Conservation (phyloP, 805 yeast species). For the Ogataea nonfermentans region DNA sequence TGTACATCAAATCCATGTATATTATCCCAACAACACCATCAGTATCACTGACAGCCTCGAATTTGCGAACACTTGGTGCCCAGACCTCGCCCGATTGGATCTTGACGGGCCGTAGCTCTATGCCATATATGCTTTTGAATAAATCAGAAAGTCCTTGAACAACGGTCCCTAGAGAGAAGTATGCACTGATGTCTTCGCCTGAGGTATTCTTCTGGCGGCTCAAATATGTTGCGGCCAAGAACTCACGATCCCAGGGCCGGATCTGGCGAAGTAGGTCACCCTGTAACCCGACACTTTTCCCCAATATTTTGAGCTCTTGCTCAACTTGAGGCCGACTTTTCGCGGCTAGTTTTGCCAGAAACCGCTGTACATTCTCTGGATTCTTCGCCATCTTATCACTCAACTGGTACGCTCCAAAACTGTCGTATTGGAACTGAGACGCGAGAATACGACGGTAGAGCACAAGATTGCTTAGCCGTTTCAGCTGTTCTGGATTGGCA, state of each 20-base stretch:
- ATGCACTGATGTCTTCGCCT: constrained; percentile 55
- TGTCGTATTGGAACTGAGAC: constrained; percentile 62
- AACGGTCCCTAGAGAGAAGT: constrained; percentile 82
- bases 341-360: constrained; percentile 58
- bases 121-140: constrained; percentile 71
- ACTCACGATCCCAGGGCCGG: constrained; percentile 93
- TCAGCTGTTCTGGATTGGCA: constrained; percentile 61
- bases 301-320: constrained; percentile 53
- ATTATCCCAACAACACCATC: constrained; percentile 73
- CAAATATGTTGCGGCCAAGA: constrained; percentile 33
- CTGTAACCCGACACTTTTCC: constrained; percentile 25
- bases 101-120: constrained; percentile 65
- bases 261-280: constrained; percentile 42
- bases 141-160: constrained; percentile 77
- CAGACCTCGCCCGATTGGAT: constrained; percentile 77
- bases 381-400: constrained; percentile 86
- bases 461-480: constrained; percentile 55
- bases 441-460: constrained; percentile 70
- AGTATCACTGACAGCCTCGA: constrained; percentile 67
- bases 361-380: constrained; percentile 72
- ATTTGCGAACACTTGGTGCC: constrained; percentile 80
- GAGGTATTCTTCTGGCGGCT: constrained; percentile 37
- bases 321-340: constrained; percentile 53
- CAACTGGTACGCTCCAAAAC: constrained; percentile 77
- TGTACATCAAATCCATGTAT: constrained; percentile 83